These are phyloP conservation scores for Ormosia emarginata DNA, from an alignment of 306 rosid species.

Conservation along the genomic window DNA sequence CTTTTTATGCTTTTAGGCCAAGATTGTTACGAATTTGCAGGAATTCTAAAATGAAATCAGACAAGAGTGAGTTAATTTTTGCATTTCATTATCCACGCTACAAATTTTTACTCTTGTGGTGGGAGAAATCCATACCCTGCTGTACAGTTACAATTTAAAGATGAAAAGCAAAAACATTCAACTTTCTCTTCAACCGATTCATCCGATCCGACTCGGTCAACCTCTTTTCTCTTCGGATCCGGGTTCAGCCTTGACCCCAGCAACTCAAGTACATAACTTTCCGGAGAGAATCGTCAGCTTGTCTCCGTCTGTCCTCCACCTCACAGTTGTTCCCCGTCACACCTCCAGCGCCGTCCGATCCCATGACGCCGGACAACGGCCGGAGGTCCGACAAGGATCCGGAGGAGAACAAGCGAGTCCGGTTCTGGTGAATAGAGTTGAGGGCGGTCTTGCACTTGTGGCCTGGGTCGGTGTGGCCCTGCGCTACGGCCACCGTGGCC, in stretches of 20 bases:
- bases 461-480: conserved; percentile 64
- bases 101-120: background rate
- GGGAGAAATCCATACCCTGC: background rate
- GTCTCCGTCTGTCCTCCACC: conserved; percentile 29
- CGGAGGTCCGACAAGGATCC: conserved; percentile 33
- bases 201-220: no score
- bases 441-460: conserved; percentile 55
- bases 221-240: background rate
- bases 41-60: background rate
- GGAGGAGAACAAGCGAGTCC: conserved; percentile 35
- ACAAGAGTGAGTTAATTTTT: background rate
- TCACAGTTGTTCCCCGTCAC: conserved; percentile 25
- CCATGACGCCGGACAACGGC: conserved; percentile 36
- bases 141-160: conserved; percentile 15
- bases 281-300: conserved; percentile 73
- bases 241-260: conserved; percentile 80
- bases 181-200: background rate
- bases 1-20: background rate
- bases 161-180: no score
- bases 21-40: background rate
- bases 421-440: conserved; percentile 48
- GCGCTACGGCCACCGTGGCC: conserved; percentile 70
- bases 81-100: background rate
- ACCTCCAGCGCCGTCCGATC: conserved; percentile 33
- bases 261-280: conserved; percentile 89